Evolutionary conservation across 1,139 yeast species (phyloP), one percentile per base, ranked within the genome.

Genomic region (Diutina pseudorugosa): DNA sequence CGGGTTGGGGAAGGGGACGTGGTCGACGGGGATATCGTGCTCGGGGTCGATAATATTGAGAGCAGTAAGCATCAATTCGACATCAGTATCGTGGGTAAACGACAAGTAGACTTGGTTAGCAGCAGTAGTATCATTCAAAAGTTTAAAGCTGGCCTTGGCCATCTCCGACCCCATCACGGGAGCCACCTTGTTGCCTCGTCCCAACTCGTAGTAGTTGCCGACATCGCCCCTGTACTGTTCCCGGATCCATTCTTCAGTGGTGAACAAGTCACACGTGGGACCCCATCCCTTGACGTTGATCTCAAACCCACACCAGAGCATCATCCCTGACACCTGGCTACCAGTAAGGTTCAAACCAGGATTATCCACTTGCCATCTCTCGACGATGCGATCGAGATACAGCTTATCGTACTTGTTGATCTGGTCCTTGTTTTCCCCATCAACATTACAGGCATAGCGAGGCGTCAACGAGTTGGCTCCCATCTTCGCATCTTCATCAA

Each of bases 301-400:
- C 60, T 79, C 85, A 61, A 68, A 81, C 2, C 80, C 81, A 64
- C 83, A 80, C 65, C 76, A 65, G 51, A 65, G 63, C 57, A 74
- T 66, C 57, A 78, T 58, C 51, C 64, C 60, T 49, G 61, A 61
- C 48, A 79, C 70, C 58, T 82, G 84, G 11, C 57, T 52, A 5
- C 64, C 57, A 5, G 74, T 69, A 53, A 76, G 53, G 54, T 55
- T 54, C 49, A 58, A 51, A 44, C 50, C 51, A n/a, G 53, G 51
- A 55, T 58, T 58, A 20, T 55, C 55, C 50, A 18, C 45, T 47
- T 53, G 51, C 20, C 55, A 52, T 49, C 60, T 51, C 41, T 47
- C 52, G 36, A 54, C 47, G 27, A 57, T 55, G 12, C 51, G 47
- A 21, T 47, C 27, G 52, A 55, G 55, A 55, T 33, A 58, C 9